phyloP scores from a whole-genome alignment of 306 rosid species.

The Cercis canadensis region DNA sequence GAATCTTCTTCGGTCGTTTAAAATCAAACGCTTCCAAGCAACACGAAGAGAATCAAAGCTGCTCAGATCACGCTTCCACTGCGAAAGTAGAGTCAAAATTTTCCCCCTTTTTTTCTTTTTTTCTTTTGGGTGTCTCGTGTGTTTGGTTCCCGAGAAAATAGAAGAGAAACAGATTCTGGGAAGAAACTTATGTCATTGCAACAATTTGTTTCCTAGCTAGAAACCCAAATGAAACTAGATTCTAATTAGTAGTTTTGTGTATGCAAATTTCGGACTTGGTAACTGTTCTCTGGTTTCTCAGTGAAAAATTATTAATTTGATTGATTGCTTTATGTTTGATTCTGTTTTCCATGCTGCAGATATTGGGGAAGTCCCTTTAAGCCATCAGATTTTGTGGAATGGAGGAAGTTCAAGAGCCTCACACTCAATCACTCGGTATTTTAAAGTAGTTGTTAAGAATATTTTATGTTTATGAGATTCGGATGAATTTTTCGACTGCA shows the following conservation, averaged over 20 bases:
- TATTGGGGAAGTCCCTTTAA: conserved; percentile 10
- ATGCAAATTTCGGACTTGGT: neutral
- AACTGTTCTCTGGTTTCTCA: neutral
- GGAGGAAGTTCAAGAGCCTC: conserved; percentile 63
- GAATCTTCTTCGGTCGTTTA: conserved; percentile 55
- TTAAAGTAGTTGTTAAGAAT: neutral
- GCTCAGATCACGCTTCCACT: too few relatives aligned
- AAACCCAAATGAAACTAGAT: too few relatives aligned
- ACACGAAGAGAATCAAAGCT: conserved; percentile 4
- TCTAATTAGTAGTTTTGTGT: too few relatives aligned
- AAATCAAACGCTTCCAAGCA: too few relatives aligned
- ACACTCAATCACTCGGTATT: conserved; percentile 48
- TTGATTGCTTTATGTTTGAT: neutral
- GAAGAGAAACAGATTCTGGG: neutral
- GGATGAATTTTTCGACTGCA: too few relatives aligned
- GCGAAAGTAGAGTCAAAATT: conserved; percentile 21
- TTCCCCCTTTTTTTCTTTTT: too few relatives aligned
- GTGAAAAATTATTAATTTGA: neutral
- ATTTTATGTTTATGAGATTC: neutral
- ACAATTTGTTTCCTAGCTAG: too few relatives aligned
- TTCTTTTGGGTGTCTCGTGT: too few relatives aligned
- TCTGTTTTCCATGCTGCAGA: conserved; percentile 20
- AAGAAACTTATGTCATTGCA: neutral
- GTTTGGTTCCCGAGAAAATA: conserved; percentile 28
- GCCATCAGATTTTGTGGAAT: conserved; percentile 25